phyloP scores from a whole-genome alignment of 225 moss, liverwort and hornwort genomes.

The Thuidium tamariscinum region DNA sequence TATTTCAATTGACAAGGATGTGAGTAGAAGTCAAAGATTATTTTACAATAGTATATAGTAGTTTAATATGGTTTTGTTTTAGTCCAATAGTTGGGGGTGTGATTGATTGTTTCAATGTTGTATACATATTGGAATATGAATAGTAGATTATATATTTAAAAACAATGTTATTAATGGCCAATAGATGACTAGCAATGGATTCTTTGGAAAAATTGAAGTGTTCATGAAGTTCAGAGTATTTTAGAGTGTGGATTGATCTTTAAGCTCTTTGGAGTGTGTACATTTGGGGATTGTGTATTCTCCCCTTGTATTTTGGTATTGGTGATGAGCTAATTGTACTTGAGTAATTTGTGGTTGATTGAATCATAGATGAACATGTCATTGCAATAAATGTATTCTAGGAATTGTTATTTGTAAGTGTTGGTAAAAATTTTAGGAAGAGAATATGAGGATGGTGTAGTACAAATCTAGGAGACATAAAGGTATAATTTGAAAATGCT shows the following conservation, averaged over 20 bases:
- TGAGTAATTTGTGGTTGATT: background rate
- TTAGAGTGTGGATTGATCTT: background rate
- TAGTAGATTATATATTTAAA: background rate
- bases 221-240: background rate
- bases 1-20: too few species aligned
- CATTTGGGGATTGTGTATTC: background rate
- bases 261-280: accelerated
- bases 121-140: too few species aligned
- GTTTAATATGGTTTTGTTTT: too few species aligned
- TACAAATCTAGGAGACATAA: accelerated
- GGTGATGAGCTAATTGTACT: background rate
- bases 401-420: background rate
- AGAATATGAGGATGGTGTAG: background rate
- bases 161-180: background rate
- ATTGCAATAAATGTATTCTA: background rate
- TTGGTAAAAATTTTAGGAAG: background rate
- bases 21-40: too few species aligned
- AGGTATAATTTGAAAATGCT: background rate
- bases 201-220: background rate
- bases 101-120: too few species aligned
- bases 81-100: too few species aligned
- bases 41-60: too few species aligned
- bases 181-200: background rate
- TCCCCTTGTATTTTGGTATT: accelerated
- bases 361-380: background rate